Evolutionary conservation across 768 basidiomycete genomes (phyloP).

Genomic region (Termitomyces sp.): DNA sequence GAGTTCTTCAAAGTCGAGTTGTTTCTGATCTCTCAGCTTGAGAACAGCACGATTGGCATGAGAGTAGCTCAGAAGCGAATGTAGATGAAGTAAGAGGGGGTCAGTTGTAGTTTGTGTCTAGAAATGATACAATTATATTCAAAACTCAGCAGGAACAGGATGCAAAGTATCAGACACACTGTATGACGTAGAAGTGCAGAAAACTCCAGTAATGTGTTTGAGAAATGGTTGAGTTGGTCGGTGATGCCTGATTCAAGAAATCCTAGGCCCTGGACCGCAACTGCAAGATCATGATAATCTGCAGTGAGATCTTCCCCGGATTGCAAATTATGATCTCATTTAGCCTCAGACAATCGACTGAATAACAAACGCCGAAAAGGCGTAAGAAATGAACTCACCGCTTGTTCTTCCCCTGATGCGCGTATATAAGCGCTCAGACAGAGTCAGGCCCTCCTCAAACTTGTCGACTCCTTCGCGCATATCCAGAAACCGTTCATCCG

Average conservation of each 20-base stretch:
- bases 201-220: conserved; percentile 93
- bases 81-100: conserved; percentile 86
- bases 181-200: conserved; percentile 84
- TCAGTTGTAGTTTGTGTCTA: conserved; percentile 91
- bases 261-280: conserved; percentile 93
- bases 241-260: conserved; percentile 99
- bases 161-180: conserved; percentile 37
- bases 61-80: conserved; percentile 91
- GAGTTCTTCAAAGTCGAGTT: conserved; percentile 96
- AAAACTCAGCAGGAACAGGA: background rate
- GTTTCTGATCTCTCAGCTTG: conserved; percentile 96
- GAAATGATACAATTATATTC: background rate
- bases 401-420: conserved; percentile 78
- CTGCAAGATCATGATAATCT: conserved; percentile 97
- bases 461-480: conserved; percentile 94
- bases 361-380: conserved; percentile 20
- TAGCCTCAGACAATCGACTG: conserved; percentile 67
- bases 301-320: conserved; percentile 90
- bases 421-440: conserved; percentile 78
- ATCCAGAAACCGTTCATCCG: conserved; percentile 90
- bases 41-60: conserved; percentile 92
- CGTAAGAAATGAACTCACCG: conserved; percentile 56
- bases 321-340: conserved; percentile 80
- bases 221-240: conserved; percentile 95
- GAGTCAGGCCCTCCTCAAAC: conserved; percentile 89